These are phyloP conservation scores for Lomentospora prolificans DNA, from an alignment of 2,329 filamentous ascomycete genomes.

Conservation along the genomic window DNA sequence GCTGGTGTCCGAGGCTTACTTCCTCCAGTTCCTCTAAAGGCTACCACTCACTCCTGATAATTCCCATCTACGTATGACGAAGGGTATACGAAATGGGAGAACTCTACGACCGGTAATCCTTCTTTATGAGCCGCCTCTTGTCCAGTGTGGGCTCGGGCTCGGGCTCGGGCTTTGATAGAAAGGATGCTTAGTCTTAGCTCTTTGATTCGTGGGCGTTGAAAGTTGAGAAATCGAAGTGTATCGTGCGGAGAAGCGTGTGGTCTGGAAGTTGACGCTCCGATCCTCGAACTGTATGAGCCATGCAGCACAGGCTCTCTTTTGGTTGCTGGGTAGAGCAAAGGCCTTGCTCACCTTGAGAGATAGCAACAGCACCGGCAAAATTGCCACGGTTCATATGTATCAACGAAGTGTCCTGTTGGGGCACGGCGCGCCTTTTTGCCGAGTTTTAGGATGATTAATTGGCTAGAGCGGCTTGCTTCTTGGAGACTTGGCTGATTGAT, in stretches of 20 bases:
- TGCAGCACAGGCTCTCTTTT: neutral
- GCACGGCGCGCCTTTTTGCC: neutral
- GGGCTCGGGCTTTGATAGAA: too few relatives aligned
- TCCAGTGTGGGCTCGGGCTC: too few relatives aligned
- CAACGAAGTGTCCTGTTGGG: neutral
- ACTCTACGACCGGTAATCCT: too few relatives aligned
- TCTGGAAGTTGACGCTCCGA: neutral
- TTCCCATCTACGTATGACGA: too few relatives aligned
- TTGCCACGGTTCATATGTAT: neutral
- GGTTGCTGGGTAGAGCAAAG: neutral
- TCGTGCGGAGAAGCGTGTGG: neutral
- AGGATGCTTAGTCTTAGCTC: neutral
- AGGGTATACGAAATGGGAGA: too few relatives aligned
- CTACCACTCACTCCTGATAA: too few relatives aligned
- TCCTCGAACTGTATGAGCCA: neutral
- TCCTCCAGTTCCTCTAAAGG: too few relatives aligned
- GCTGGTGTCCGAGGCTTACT: neutral
- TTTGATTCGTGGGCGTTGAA: neutral
- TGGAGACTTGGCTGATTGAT: neutral
- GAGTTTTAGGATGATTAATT: conserved; percentile 3
- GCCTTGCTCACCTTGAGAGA: neutral
- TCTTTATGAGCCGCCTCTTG: neutral
- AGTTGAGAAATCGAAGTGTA: neutral
- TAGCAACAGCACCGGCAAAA: neutral
- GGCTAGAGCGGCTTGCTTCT: neutral